Percentiles rank a stretch among this genome's conserved stretches.
Conservation (phyloP, 2,329 filamentous ascomycete species). For the Mycosphaerella arachidis region DNA sequence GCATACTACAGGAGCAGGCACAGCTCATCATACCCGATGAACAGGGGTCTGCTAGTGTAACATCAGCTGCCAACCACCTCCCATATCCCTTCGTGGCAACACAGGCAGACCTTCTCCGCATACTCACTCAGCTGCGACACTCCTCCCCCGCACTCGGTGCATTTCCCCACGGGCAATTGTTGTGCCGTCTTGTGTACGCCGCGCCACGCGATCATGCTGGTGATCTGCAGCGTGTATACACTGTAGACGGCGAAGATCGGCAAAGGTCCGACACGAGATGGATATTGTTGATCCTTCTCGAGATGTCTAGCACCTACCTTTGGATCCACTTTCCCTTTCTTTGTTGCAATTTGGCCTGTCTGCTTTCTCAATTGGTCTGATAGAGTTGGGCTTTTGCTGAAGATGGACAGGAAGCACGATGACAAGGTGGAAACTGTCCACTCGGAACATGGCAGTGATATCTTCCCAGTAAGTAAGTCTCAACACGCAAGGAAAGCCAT, state of each 20-base stretch:
- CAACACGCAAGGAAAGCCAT: background rate
- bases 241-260: background rate
- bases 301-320: background rate
- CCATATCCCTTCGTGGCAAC: background rate
- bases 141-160: background rate
- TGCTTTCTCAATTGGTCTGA: background rate
- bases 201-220: background rate
- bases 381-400: background rate
- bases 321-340: background rate
- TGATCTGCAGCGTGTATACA: background rate
- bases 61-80: background rate
- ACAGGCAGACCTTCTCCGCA: constrained; percentile 1
- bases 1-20: too few relatives aligned
- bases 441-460: constrained; percentile 12
- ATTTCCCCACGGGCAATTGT: constrained; percentile 4
- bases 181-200: background rate
- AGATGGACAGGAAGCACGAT: constrained; percentile 3
- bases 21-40: too few relatives aligned
- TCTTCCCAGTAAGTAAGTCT: constrained; percentile 1
- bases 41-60: too few relatives aligned
- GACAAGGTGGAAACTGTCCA: constrained; percentile 11
- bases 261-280: background rate
- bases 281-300: background rate
- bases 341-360: background rate
- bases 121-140: background rate